These are phyloP conservation scores for Sonneratia alba DNA, from an alignment of 345 rosid genomes.

Conservation along the genomic window DNA sequence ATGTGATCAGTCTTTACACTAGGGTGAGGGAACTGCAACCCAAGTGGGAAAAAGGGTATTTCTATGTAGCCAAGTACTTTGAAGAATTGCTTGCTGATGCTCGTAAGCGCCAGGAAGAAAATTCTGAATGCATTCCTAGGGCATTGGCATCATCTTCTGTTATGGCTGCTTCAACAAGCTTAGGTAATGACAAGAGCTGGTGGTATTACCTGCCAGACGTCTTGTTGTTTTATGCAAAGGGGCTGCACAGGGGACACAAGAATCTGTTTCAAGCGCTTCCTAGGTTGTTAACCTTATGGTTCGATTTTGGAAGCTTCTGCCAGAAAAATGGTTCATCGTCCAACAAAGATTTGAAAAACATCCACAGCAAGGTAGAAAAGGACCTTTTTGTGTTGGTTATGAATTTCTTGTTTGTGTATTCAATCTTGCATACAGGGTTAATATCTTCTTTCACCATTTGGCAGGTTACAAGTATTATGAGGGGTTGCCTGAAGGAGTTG, in stretches of 20 bases:
- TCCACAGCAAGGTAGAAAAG: conserved; percentile 56
- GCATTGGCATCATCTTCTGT: conserved; percentile 31
- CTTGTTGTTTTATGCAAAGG: conserved; percentile 79
- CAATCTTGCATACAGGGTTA: background rate
- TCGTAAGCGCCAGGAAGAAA: conserved; percentile 86
- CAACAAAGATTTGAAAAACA: conserved; percentile 56
- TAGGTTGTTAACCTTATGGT: conserved; percentile 90
- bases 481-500: conserved; percentile 94
- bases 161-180: conserved; percentile 23
- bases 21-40: conserved; percentile 87
- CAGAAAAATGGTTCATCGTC: conserved; percentile 44
- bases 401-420: conserved; percentile 1
- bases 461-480: conserved; percentile 75
- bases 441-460: conserved; percentile 16
- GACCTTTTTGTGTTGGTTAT: background rate
- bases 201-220: conserved; percentile 74
- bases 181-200: conserved; percentile 56
- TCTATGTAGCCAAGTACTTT: conserved; percentile 87
- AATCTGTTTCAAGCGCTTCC: conserved; percentile 98
- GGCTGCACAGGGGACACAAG: conserved; percentile 87
- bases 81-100: conserved; percentile 92
- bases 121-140: conserved; percentile 37
- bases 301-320: conserved; percentile 82
- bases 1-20: conserved; percentile 74
- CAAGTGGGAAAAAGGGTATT: conserved; percentile 86